Evolutionary conservation across 495 filamentous ascomycete genomes (phyloP).

Genomic region (Neurospora sp.): DNA sequence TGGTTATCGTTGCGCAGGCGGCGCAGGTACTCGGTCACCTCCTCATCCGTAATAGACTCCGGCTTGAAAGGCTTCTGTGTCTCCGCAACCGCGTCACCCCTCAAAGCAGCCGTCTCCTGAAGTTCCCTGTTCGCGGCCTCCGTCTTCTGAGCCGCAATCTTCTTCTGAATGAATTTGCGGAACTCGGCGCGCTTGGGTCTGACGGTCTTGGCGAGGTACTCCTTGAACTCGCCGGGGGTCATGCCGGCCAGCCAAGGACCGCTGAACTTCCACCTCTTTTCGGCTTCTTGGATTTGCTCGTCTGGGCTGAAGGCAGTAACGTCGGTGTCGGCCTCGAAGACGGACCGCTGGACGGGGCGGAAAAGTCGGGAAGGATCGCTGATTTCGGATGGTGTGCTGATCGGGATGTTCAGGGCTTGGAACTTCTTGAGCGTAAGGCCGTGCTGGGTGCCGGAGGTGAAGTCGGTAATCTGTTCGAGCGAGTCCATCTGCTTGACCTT

Average conservation of each 20-base stretch:
- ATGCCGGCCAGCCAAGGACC: slow-evolving; percentile 80
- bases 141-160: slow-evolving; percentile 34
- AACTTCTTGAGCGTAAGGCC: slow-evolving; percentile 75
- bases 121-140: slow-evolving; percentile 19
- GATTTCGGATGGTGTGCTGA: slow-evolving; percentile 39
- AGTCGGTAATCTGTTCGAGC: slow-evolving; percentile 85
- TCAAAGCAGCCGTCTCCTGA: slow-evolving; percentile 34
- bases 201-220: slow-evolving; percentile 53
- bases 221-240: slow-evolving; percentile 59
- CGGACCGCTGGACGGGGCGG: slow-evolving; percentile 24
- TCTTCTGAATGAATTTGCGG: slow-evolving; percentile 44
- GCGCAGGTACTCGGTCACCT: slow-evolving; percentile 52
- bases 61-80: slow-evolving; percentile 19
- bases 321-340: slow-evolving; percentile 50
- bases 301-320: slow-evolving; percentile 31
- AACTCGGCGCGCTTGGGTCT: slow-evolving; percentile 52
- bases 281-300: slow-evolving; percentile 17
- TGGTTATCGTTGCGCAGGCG: slow-evolving; percentile 42
- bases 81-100: slow-evolving; percentile 27
- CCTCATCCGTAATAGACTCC: slow-evolving; percentile 44
- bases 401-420: slow-evolving; percentile 53
- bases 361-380: slow-evolving; percentile 8
- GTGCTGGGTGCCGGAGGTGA: slow-evolving; percentile 74
- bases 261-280: slow-evolving; percentile 58
- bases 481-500: slow-evolving; percentile 70